phyloP scores from a whole-genome alignment of 2,329 filamentous ascomycete species.

The Cucurbitaria berberidis region DNA sequence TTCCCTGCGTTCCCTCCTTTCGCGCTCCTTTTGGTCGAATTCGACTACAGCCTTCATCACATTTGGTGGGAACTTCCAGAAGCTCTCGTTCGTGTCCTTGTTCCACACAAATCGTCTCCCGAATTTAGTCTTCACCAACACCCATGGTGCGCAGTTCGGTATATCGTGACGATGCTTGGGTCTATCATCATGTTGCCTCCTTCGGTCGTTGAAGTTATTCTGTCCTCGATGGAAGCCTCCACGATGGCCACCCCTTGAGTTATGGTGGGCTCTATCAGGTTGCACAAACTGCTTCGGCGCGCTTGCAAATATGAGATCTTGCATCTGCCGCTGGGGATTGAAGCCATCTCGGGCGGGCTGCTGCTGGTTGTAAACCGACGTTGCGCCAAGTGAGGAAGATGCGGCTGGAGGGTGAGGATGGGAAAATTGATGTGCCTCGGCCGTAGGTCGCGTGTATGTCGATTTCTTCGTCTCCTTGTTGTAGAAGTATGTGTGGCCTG shows the following conservation, averaged over 20 bases:
- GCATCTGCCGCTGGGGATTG: slow-evolving; percentile 53
- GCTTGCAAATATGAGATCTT: slow-evolving; percentile 52
- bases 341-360: slow-evolving; percentile 54
- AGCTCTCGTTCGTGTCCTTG: slow-evolving; percentile 81
- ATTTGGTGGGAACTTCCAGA: slow-evolving; percentile 92
- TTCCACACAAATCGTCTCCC: slow-evolving; percentile 92
- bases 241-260: slow-evolving; percentile 46
- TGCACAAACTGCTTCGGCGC: slow-evolving; percentile 28
- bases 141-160: slow-evolving; percentile 83
- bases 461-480: slow-evolving; percentile 82
- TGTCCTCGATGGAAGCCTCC: slow-evolving; percentile 53
- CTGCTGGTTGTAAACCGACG: slow-evolving; percentile 43
- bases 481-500: slow-evolving; percentile 87
- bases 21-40: slow-evolving; percentile 74
- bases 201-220: slow-evolving; percentile 64
- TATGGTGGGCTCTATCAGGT: slow-evolving; percentile 15
- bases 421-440: slow-evolving; percentile 12
- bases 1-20: slow-evolving; percentile 63
- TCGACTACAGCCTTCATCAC: slow-evolving; percentile 75
- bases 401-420: slow-evolving; percentile 9
- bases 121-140: slow-evolving; percentile 90
- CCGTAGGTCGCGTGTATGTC: slow-evolving; percentile 76
- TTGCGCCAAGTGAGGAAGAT: slow-evolving; percentile 12
- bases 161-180: slow-evolving; percentile 81
- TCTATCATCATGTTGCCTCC: slow-evolving; percentile 75